Evolutionary conservation across 2,329 filamentous ascomycete species (phyloP).

Genomic region (Alternaria longipes): DNA sequence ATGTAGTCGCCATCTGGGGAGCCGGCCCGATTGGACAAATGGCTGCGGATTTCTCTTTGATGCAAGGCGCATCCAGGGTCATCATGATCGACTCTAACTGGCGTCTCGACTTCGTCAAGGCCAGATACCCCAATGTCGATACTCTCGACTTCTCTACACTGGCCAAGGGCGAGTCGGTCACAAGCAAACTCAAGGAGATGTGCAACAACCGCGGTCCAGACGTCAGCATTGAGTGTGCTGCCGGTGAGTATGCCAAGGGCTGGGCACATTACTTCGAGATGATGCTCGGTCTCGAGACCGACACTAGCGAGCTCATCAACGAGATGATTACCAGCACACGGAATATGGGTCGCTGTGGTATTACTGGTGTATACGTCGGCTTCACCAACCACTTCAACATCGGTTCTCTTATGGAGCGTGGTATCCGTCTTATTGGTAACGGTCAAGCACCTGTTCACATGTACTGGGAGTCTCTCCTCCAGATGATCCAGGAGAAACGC

Average conservation of each 20-base stretch:
- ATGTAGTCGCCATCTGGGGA: slow-evolving; percentile 86
- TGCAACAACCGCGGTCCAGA: slow-evolving; percentile 75
- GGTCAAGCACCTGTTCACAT: slow-evolving; percentile 78
- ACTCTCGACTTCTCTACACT: slow-evolving; percentile 75
- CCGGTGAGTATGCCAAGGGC: slow-evolving; percentile 70
- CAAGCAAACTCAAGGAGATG: slow-evolving; percentile 76
- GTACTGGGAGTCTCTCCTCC: slow-evolving; percentile 83
- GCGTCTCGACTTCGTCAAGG: slow-evolving; percentile 73
- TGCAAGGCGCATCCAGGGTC: slow-evolving; percentile 77
- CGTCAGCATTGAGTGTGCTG: slow-evolving; percentile 73
- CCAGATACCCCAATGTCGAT: slow-evolving; percentile 71
- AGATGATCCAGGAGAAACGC: slow-evolving; percentile 70
- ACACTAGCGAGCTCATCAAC: slow-evolving; percentile 82
- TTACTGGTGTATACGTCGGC: slow-evolving; percentile 76
- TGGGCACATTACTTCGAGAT: slow-evolving; percentile 69
- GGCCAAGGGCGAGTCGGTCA: slow-evolving; percentile 70
- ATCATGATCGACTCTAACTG: slow-evolving; percentile 82
- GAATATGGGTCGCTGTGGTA: slow-evolving; percentile 76
- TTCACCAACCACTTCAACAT: slow-evolving; percentile 84
- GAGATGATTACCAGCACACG: slow-evolving; percentile 80
- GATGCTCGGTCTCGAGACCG: slow-evolving; percentile 76
- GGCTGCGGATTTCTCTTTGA: slow-evolving; percentile 70
- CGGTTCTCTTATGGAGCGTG: slow-evolving; percentile 84
- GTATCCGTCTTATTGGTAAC: slow-evolving; percentile 78
- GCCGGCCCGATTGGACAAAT: slow-evolving; percentile 87